Percentiles rank a stretch among this genome's conserved stretches.
These are phyloP conservation scores for Cytospora piceae DNA, from an alignment of 2,329 filamentous ascomycete species.

Conservation along the genomic window DNA sequence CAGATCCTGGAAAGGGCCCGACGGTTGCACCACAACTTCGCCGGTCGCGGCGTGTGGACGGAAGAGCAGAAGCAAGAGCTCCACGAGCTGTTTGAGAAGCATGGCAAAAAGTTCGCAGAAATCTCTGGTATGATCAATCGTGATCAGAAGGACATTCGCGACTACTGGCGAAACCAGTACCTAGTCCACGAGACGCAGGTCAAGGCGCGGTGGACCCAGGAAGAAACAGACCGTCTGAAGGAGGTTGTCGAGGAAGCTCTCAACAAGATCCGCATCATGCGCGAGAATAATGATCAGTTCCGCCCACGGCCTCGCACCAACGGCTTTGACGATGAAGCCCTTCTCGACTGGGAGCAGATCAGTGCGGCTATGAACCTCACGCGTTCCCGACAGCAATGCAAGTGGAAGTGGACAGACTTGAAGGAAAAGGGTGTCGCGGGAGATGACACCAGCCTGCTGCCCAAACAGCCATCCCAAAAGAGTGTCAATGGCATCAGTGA, in stretches of 20 bases:
- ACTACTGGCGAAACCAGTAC: conserved; percentile 72
- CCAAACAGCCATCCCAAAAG: conserved; percentile 27
- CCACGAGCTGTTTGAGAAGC: conserved; percentile 47
- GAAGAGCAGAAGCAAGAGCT: conserved; percentile 61
- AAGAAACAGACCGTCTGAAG: conserved; percentile 61
- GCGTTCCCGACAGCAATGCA: conserved; percentile 69
- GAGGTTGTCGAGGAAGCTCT: conserved; percentile 58
- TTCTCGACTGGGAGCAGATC: conserved; percentile 69
- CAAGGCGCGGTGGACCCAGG: conserved; percentile 60
- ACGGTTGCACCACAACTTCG: conserved; percentile 68
- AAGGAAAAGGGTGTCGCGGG: conserved; percentile 37
- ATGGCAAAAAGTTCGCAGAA: conserved; percentile 61
- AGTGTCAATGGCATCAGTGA: conserved; percentile 44
- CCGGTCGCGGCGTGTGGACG: conserved; percentile 63
- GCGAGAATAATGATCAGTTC: conserved; percentile 37
- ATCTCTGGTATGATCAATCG: conserved; percentile 68
- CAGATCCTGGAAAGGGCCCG: conserved; percentile 62
- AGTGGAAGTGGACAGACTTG: conserved; percentile 66
- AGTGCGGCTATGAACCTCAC: conserved; percentile 64
- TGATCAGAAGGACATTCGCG: conserved; percentile 66
- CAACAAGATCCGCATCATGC: conserved; percentile 48
- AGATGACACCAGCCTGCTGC: conserved; percentile 30
- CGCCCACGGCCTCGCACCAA: conserved; percentile 33
- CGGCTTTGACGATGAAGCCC: conserved; percentile 50
- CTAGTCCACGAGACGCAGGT: conserved; percentile 58